A percentile compares a stretch with the other conserved stretches of the same genome.
Evolutionary conservation across 257 asterid species (phyloP).

Genomic region (Ocimum tenuiflorum): DNA sequence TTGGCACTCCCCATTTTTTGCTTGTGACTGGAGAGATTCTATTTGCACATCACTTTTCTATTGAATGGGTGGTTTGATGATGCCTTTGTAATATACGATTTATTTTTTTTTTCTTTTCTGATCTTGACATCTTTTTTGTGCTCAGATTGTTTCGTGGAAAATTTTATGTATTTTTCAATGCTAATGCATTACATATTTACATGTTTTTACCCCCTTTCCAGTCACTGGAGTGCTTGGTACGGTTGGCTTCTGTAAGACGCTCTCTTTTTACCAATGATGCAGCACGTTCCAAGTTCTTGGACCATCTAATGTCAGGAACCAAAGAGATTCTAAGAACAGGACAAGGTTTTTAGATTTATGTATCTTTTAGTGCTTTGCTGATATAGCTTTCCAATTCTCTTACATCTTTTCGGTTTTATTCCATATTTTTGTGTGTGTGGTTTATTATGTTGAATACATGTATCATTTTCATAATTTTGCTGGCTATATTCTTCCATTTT

Average conservation of each 20-base stretch:
- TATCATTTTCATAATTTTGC: constrained; percentile 3
- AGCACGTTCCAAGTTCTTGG: constrained; percentile 80
- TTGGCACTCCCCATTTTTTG: background rate
- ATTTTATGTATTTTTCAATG: background rate
- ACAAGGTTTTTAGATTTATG: constrained; percentile 48
- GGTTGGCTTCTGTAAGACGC: constrained; percentile 91
- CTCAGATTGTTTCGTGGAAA: background rate
- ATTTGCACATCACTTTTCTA: background rate
- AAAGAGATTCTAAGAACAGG: constrained; percentile 85
- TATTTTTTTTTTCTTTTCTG: background rate
- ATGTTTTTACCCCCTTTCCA: constrained; percentile 12
- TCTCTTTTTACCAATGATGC: constrained; percentile 84
- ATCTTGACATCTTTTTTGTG: constrained; percentile 1
- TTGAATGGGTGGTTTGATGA: background rate
- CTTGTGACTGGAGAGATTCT: constrained; percentile 1
- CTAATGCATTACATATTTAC: background rate
- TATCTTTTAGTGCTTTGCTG: constrained; percentile 14
- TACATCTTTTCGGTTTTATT: background rate
- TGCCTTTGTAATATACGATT: background rate
- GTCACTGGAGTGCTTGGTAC: constrained; percentile 94
- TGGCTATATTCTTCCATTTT: constrained; percentile 7
- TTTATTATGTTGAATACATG: background rate
- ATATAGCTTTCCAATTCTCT: background rate
- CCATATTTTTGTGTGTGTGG: constrained; percentile 5
- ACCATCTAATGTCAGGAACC: constrained; percentile 91